Evolutionary conservation across 2,329 filamentous ascomycete genomes (phyloP).

Genomic region (Claviceps sp.): DNA sequence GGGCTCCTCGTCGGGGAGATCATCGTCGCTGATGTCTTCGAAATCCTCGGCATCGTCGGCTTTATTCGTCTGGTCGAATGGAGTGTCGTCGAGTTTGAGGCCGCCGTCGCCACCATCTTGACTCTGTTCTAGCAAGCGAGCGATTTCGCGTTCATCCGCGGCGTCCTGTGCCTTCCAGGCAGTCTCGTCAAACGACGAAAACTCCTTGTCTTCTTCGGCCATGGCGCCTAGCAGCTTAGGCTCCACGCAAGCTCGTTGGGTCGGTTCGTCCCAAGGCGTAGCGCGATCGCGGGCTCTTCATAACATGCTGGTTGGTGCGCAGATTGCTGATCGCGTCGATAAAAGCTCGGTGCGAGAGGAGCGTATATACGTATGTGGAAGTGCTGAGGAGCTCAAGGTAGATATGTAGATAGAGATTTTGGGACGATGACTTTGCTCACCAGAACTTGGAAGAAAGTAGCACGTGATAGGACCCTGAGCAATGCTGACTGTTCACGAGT

Average conservation of each 20-base stretch:
- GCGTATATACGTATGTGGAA: neutral
- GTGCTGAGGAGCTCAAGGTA: neutral
- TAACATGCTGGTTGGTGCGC: slow-evolving; percentile 14
- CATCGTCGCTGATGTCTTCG: slow-evolving; percentile 83
- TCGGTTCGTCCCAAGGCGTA: slow-evolving; percentile 13
- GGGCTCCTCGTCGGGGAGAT: slow-evolving; percentile 66
- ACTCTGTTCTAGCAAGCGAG: slow-evolving; percentile 28
- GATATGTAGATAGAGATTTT: too few species aligned
- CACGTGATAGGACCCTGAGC: too few species aligned
- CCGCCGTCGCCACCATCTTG: slow-evolving; percentile 25
- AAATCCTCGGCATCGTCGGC: slow-evolving; percentile 86
- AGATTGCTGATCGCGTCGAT: neutral
- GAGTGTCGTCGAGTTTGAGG: slow-evolving; percentile 28
- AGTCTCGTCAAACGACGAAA: slow-evolving; percentile 21
- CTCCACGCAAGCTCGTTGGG: slow-evolving; percentile 9
- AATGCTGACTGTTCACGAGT: too few species aligned
- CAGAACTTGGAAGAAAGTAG: too few species aligned
- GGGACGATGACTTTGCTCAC: too few species aligned
- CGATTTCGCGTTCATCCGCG: slow-evolving; percentile 35
- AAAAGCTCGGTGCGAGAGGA: neutral
- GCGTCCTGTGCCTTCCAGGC: slow-evolving; percentile 30
- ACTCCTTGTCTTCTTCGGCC: slow-evolving; percentile 19
- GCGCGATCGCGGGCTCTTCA: slow-evolving; percentile 9
- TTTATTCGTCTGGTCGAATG: slow-evolving; percentile 59
- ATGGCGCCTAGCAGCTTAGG: slow-evolving; percentile 12